Percentiles rank a stretch among this genome's conserved stretches.
phyloP scores from a whole-genome alignment of 306 rosid species.

The Vachellia collinsii region DNA sequence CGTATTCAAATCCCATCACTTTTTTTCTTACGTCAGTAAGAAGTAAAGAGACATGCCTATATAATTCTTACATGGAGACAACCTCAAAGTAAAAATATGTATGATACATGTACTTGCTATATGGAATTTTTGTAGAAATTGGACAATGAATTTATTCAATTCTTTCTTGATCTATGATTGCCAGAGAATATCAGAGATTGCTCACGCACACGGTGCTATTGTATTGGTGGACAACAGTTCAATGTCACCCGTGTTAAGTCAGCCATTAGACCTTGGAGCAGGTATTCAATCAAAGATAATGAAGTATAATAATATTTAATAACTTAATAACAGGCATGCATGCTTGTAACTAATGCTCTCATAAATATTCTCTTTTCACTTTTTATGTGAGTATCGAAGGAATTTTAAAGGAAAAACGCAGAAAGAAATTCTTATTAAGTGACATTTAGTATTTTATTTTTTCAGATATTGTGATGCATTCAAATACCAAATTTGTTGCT shows the following conservation, averaged over 20 bases:
- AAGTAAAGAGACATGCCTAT: background rate
- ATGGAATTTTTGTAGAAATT: background rate
- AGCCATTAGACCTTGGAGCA: slow-evolving; percentile 91
- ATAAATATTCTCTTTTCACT: too few species aligned
- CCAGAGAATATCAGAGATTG: slow-evolving; percentile 76
- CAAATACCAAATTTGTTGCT: background rate
- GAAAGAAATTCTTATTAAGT: too few species aligned
- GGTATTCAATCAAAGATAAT: slow-evolving; percentile 39
- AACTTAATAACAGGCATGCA: too few species aligned
- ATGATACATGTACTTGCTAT: background rate
- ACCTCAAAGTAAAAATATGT: background rate
- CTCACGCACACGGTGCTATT: slow-evolving; percentile 75
- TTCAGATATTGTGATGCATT: background rate
- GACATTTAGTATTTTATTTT: too few species aligned
- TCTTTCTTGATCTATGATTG: background rate
- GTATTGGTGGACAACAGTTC: slow-evolving; percentile 90
- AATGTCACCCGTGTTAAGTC: slow-evolving; percentile 89
- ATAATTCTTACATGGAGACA: background rate
- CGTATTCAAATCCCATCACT: too few species aligned
- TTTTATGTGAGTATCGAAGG: too few species aligned
- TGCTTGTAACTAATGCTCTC: too few species aligned
- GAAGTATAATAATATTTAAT: too few species aligned
- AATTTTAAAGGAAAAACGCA: too few species aligned
- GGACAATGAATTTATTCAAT: slow-evolving; percentile 6
- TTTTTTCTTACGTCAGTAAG: too few species aligned